phyloP scores from a whole-genome alignment of 352 stramenopile genomes.

The Pilasporangium apinafurcum region DNA sequence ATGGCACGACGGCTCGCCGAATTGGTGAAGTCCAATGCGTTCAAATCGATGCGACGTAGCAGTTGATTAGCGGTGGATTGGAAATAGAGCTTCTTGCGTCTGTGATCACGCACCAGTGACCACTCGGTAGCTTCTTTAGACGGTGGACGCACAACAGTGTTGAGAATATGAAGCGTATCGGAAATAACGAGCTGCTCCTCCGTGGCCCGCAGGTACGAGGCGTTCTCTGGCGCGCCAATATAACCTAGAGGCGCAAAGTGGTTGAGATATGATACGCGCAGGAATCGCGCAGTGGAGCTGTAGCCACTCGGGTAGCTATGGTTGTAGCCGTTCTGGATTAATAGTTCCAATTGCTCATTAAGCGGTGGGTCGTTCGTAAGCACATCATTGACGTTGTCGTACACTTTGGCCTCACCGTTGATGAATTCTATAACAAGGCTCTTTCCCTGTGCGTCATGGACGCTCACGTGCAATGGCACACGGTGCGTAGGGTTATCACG shows the following conservation, averaged over 20 bases:
- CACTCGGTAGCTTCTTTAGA: slow-evolving; percentile 53
- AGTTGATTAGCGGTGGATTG: slow-evolving; percentile 65
- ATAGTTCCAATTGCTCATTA: slow-evolving; percentile 25
- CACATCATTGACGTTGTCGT: slow-evolving; percentile 61
- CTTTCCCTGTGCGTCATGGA: slow-evolving; percentile 54
- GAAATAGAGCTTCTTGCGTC: slow-evolving; percentile 56
- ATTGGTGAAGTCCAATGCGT: slow-evolving; percentile 44
- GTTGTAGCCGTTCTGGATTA: slow-evolving; percentile 21
- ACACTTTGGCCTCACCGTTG: slow-evolving; percentile 35
- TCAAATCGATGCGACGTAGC: slow-evolving; percentile 53
- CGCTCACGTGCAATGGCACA: slow-evolving; percentile 50
- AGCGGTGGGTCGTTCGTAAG: slow-evolving; percentile 68
- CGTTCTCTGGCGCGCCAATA: slow-evolving; percentile 11
- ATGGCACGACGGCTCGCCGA: slow-evolving; percentile 32
- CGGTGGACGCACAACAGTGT: slow-evolving; percentile 47
- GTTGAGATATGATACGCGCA: slow-evolving; percentile 66
- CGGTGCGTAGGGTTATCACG: slow-evolving; percentile 13
- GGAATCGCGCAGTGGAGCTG: slow-evolving; percentile 39
- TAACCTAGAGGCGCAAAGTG: slow-evolving; percentile 29
- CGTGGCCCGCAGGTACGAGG: slow-evolving; percentile 46
- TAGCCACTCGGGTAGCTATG: slow-evolving; percentile 49
- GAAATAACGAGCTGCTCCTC: slow-evolving; percentile 49
- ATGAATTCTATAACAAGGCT: slow-evolving; percentile 74
- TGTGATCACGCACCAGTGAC: slow-evolving; percentile 66
- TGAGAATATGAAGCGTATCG: slow-evolving; percentile 53